These are phyloP conservation scores for Irpex sp. DNA, from an alignment of 1,284 basidiomycete species.

Conservation along the genomic window DNA sequence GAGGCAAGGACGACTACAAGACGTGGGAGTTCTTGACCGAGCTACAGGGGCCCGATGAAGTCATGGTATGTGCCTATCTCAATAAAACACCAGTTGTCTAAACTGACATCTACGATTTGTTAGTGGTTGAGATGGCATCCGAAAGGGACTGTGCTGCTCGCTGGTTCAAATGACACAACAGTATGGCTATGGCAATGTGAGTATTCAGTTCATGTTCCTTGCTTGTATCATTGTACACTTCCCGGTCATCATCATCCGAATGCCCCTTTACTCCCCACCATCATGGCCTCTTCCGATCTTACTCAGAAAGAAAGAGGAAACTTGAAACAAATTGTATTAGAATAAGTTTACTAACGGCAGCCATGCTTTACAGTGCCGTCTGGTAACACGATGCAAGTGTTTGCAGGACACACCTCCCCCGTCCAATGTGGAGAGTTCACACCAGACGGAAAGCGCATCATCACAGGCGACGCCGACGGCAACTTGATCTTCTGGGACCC, in stretches of 20 bases:
- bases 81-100: slow-evolving; percentile 1
- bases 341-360: not conserved
- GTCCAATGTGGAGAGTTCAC: slow-evolving; percentile 92
- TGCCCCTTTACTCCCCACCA: not conserved
- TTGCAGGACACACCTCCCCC: slow-evolving; percentile 85
- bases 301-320: too few species aligned
- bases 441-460: slow-evolving; percentile 87
- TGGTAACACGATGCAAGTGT: slow-evolving; percentile 93
- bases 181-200: slow-evolving; percentile 98
- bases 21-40: slow-evolving; percentile 93
- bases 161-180: slow-evolving; percentile 90
- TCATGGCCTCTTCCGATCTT: too few species aligned
- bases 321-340: too few species aligned
- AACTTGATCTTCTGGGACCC: slow-evolving; percentile 93
- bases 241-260: not conserved
- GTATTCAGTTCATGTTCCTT: slow-evolving; percentile 19
- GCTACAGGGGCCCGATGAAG: slow-evolving; percentile 92
- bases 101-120: slow-evolving; percentile 2
- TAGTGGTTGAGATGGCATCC: slow-evolving; percentile 98
- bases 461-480: slow-evolving; percentile 86
- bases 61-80: slow-evolving; percentile 60
- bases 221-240: not conserved
- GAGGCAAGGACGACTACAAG: slow-evolving; percentile 66
- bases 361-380: slow-evolving; percentile 68
- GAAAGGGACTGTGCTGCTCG: slow-evolving; percentile 84